A percentile compares a stretch with the other conserved stretches of the same genome.
Evolutionary conservation across 1,284 basidiomycete species (phyloP).

Genomic region (Sanghuangporus baumii): DNA sequence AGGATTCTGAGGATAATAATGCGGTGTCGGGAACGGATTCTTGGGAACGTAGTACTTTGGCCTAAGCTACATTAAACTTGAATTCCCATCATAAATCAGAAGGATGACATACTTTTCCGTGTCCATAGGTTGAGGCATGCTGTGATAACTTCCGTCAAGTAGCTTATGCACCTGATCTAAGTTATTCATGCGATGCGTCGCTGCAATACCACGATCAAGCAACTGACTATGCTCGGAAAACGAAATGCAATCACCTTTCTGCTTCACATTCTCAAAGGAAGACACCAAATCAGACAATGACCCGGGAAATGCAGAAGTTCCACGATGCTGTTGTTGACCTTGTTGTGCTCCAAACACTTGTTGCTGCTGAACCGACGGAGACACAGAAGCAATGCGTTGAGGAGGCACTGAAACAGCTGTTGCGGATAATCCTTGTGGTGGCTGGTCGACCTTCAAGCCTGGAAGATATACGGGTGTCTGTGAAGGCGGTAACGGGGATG

Average conservation of each 20-base stretch:
- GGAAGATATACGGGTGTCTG: constrained; percentile 58
- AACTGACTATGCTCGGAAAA: neutral
- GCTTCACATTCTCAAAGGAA: constrained; percentile 94
- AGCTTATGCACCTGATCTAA: constrained; percentile 88
- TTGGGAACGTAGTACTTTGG: constrained; percentile 96
- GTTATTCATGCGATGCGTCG: constrained; percentile 79
- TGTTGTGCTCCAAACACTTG: constrained; percentile 24
- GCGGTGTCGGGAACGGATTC: constrained; percentile 88
- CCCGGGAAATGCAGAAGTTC: constrained; percentile 58
- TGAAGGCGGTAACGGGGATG: constrained; percentile 27
- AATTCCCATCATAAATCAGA: constrained; percentile 13
- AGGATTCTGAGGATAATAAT: constrained; percentile 92
- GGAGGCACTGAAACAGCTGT: constrained; percentile 22
- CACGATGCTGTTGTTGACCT: constrained; percentile 27
- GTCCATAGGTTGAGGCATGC: constrained; percentile 88
- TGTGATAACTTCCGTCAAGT: constrained; percentile 85
- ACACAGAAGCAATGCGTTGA: constrained; percentile 22
- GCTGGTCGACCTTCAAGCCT: constrained; percentile 50
- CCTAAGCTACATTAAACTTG: constrained; percentile 35
- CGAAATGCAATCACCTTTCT: constrained; percentile 64
- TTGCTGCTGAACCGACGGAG: constrained; percentile 16
- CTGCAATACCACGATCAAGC: constrained; percentile 33
- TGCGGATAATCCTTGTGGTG: constrained; percentile 11
- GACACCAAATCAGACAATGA: constrained; percentile 90
- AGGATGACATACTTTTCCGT: constrained; percentile 76